Evolutionary conservation across 148 eudicot species (phyloP).

Genomic region (Vaccinium darrowii): DNA sequence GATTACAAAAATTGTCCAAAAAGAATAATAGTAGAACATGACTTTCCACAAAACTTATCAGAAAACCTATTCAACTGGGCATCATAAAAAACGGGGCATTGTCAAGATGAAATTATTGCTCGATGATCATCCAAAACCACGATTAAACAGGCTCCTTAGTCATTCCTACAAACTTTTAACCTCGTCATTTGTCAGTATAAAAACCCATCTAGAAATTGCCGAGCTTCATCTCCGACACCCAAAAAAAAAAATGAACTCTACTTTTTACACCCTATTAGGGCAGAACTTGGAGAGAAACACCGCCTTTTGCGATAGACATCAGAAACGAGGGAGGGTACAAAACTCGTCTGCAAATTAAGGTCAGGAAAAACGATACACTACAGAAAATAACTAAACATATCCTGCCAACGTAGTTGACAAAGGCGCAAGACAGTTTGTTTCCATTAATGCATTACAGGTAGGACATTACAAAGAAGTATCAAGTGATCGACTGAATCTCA

Average conservation of each 20-base stretch:
- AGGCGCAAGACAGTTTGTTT: background rate
- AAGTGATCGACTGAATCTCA: slow-evolving; percentile 46
- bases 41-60: background rate
- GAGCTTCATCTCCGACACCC: background rate
- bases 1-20: background rate
- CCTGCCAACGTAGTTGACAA: slow-evolving; percentile 7
- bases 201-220: background rate
- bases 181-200: background rate
- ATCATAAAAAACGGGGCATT: background rate
- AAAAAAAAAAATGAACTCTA: background rate
- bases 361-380: background rate
- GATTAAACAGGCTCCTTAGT: background rate
- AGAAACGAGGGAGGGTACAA: slow-evolving; percentile 1
- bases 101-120: background rate
- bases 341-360: background rate
- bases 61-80: background rate
- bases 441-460: background rate
- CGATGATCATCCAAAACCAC: background rate
- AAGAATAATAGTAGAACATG: background rate
- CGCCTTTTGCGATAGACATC: background rate
- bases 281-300: slow-evolving; percentile 11
- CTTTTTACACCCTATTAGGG: background rate
- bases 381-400: background rate
- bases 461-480: slow-evolving; percentile 9
- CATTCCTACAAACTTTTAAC: background rate